These are phyloP conservation scores for Stemphylium beticola DNA, from an alignment of 2,329 filamentous ascomycete species.

Conservation along the genomic window DNA sequence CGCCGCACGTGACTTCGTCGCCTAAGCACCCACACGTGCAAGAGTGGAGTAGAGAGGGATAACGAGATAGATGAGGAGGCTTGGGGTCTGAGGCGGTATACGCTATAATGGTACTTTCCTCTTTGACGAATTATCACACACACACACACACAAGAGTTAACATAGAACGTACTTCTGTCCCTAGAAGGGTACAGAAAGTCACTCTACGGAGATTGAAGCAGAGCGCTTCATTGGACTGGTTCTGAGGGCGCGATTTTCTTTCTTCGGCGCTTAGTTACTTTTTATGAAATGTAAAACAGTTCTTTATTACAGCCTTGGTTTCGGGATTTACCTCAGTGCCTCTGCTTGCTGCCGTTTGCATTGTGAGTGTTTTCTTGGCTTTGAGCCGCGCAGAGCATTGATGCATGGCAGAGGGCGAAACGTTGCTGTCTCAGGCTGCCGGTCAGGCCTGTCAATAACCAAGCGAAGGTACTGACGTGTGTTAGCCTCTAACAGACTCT, in stretches of 20 bases:
- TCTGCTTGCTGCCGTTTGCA: too few relatives aligned
- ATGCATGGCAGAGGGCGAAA: too few relatives aligned
- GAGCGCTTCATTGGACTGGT: constrained; percentile 44
- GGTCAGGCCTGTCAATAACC: too few relatives aligned
- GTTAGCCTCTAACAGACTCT: too few relatives aligned
- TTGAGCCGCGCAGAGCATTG: too few relatives aligned
- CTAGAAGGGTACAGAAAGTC: constrained; percentile 28
- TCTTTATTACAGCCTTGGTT: constrained; percentile 6
- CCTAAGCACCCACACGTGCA: constrained; percentile 31
- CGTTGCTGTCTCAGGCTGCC: too few relatives aligned
- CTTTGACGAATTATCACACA: constrained; percentile 21
- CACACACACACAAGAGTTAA: constrained; percentile 17
- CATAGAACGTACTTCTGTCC: constrained; percentile 36
- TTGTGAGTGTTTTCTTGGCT: too few relatives aligned
- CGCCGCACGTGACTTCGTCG: constrained; percentile 41
- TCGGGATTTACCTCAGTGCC: background rate
- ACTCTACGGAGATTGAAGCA: constrained; percentile 44
- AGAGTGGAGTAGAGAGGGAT: background rate
- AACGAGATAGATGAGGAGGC: constrained; percentile 4
- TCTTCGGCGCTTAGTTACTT: constrained; percentile 24
- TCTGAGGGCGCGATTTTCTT: constrained; percentile 34
- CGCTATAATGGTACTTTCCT: constrained; percentile 38
- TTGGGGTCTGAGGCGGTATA: constrained; percentile 12
- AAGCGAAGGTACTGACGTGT: too few relatives aligned
- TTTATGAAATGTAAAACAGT: constrained; percentile 46